Conservation (phyloP, 192 early-diverging fungal genomes). For the Piromyces finnis region DNA sequence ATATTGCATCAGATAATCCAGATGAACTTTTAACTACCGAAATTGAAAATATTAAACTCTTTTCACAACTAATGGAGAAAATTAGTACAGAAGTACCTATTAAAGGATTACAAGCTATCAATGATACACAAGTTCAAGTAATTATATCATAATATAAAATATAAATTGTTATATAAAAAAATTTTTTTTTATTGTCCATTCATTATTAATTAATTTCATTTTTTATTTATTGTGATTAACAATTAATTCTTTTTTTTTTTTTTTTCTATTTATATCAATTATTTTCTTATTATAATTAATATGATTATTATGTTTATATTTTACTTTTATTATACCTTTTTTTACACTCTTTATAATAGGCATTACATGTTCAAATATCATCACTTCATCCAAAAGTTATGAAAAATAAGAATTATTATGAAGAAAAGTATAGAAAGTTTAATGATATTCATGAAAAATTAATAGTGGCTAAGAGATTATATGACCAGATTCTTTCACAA, state of each 20-base stretch:
- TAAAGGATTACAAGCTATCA: constrained; percentile 54
- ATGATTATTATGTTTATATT: not conserved
- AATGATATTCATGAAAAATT: constrained; percentile 70
- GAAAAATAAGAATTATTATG: constrained; percentile 50
- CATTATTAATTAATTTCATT: no score
- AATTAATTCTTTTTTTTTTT: no score
- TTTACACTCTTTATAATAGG: constrained; percentile 3
- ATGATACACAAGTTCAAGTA: constrained; percentile 58
- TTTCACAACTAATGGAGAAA: constrained; percentile 66
- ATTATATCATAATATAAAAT: not conserved
- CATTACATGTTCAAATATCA: constrained; percentile 69
- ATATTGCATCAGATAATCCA: constrained; percentile 6
- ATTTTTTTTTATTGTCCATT: no score
- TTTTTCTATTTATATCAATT: no score
- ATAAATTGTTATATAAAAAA: no score
- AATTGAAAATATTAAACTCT: constrained; percentile 76
- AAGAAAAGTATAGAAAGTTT: constrained; percentile 58
- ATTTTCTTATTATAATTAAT: not conserved
- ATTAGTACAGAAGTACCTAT: constrained; percentile 39
- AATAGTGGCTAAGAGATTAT: constrained; percentile 57
- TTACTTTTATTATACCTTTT: not conserved
- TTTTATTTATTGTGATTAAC: no score
- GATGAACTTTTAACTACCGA: constrained; percentile 58
- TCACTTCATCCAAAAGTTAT: constrained; percentile 71
- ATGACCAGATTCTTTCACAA: constrained; percentile 57